Evolutionary conservation across 106 monocot species (phyloP).

Genomic region (Posidonia australis): DNA sequence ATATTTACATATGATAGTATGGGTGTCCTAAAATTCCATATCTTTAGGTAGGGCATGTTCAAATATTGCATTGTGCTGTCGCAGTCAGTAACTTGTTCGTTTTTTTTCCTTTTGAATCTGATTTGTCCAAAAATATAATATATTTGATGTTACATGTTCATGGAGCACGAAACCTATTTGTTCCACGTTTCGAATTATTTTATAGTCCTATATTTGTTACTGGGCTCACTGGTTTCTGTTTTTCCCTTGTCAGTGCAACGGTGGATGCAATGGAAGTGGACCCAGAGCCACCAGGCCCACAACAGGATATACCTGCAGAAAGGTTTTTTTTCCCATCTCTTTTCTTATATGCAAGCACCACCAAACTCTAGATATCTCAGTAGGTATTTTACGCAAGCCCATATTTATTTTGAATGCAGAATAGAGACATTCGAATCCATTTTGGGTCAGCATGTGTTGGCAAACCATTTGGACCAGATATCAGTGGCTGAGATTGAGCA

Average conservation of each 20-base stretch:
- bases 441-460: constrained; percentile 60
- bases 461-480: constrained; percentile 70
- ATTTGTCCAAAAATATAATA: too few relatives aligned
- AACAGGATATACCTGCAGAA: constrained; percentile 43
- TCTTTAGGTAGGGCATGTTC: too few relatives aligned
- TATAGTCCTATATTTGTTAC: background rate
- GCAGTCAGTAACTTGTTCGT: too few relatives aligned
- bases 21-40: too few relatives aligned
- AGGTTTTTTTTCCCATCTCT: constrained; percentile 27
- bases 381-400: background rate
- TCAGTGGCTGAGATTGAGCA: constrained; percentile 71
- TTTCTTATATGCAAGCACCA: background rate
- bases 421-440: constrained; percentile 53
- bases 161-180: too few relatives aligned
- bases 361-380: background rate
- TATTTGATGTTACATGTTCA: too few relatives aligned
- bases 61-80: too few relatives aligned
- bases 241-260: constrained; percentile 13
- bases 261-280: constrained; percentile 77
- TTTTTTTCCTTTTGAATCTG: too few relatives aligned
- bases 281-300: too few relatives aligned
- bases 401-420: constrained; percentile 29
- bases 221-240: constrained; percentile 3
- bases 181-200: too few relatives aligned
- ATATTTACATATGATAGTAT: too few relatives aligned